Evolutionary conservation across 2,329 filamentous ascomycete genomes (phyloP), one percentile per base, ranked within the genome.

Genomic region (Metarhizium brunneum): DNA sequence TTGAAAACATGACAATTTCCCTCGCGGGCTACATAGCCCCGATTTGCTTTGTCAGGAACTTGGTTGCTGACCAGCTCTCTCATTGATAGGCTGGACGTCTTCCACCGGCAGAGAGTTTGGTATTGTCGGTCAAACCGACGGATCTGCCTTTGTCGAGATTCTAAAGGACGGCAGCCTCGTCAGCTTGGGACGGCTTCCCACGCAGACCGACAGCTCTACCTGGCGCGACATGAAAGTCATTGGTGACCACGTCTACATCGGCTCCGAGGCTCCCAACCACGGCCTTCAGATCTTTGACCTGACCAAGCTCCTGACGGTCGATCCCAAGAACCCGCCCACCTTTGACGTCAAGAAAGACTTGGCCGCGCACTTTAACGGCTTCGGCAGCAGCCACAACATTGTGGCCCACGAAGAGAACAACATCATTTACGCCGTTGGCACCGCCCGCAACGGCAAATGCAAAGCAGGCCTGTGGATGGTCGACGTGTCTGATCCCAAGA

Each of bases 281-380:
- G 79, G 80, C 25, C 73, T 86, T n/a, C 83, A 86, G 66, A 78
- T 86, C 64, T 86, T 86, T 56, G 82, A 86, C 61, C 73, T 84
- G 71, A 77, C 70, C 59, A 83, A 69, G 68, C 71, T 82, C 3
- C 64, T 77, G n/a, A 66, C 67, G 14, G 65, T 81, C 49, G 67
- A 77, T 61, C 71, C 75, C 0, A 63, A 71, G 5, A 68, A 65
- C 16, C 72, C 67, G 36, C 64, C 63, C 54, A 61, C 59, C n/a
- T 74, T 72, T 50, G 63, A 62, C 60, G 65, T 64, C 11, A 61
- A 63, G 47, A 62, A 59, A 5, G 72, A 73, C 14, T 63, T 75
- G 2, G 68, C 69, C 0, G 68, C 68, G 1, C 68, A 66, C 58
- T 74, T 69, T 60, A 63, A 58, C 5, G 66, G 65, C 58, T 54